These are phyloP conservation scores for Paecilomyces formosus DNA, from an alignment of 2,329 filamentous ascomycete genomes.

Conservation along the genomic window DNA sequence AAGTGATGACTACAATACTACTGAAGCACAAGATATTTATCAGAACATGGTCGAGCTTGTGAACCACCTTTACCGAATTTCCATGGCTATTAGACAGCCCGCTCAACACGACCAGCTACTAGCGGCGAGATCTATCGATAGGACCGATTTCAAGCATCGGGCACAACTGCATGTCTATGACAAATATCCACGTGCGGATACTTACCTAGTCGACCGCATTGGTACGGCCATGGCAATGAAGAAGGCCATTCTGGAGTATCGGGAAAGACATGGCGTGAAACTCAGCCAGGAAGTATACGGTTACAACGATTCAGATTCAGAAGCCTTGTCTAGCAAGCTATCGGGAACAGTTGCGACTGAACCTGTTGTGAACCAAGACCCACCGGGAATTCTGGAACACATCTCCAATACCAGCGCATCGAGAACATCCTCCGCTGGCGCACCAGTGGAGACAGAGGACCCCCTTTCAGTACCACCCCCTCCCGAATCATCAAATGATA, in stretches of 20 bases:
- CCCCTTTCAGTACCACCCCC: constrained; percentile 17
- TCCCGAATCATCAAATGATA: constrained; percentile 11
- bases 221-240: constrained; percentile 27
- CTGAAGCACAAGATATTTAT: constrained; percentile 11
- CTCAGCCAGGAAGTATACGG: constrained; percentile 14
- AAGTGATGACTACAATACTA: background rate
- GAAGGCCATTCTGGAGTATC: constrained; percentile 31
- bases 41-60: constrained; percentile 15
- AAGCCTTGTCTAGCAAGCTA: constrained; percentile 1
- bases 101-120: constrained; percentile 24
- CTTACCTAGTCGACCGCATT: constrained; percentile 15
- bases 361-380: background rate
- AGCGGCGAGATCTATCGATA: background rate
- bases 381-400: background rate
- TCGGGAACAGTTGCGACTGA: constrained; percentile 5
- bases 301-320: constrained; percentile 1
- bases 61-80: constrained; percentile 27
- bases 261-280: constrained; percentile 28
- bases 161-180: constrained; percentile 15
- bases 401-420: background rate
- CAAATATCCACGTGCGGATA: constrained; percentile 20
- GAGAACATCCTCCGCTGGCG: background rate
- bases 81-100: constrained; percentile 30
- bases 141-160: constrained; percentile 2
- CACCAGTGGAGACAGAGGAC: no score